Conservation (phyloP, 192 early-diverging fungal genomes). For the Entophlyctis helioformis region DNA sequence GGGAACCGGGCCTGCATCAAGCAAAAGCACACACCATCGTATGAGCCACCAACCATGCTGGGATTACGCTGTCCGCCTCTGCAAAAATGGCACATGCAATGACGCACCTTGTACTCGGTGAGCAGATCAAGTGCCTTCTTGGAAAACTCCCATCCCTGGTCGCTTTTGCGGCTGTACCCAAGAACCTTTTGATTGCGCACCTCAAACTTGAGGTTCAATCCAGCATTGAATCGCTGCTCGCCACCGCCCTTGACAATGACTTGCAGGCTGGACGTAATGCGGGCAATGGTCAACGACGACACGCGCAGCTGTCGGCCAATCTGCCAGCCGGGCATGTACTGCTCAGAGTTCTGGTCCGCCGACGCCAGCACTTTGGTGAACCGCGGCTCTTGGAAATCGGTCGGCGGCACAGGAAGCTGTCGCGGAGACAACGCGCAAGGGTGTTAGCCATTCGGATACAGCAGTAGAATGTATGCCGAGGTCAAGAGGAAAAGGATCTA, state of each 20-base stretch:
- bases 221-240: conserved; percentile 56
- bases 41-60: no score
- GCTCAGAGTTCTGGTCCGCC: conserved; percentile 11
- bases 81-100: no score
- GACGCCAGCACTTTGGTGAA: conserved; percentile 22
- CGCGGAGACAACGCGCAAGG: no score
- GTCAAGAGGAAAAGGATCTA: no score
- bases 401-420: no score
- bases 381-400: no score
- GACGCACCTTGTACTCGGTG: conserved; percentile 48
- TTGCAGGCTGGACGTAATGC: conserved; percentile 70
- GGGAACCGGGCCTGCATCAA: conserved; percentile 37
- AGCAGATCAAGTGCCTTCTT: conserved; percentile 66
- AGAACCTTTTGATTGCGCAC: conserved; percentile 71
- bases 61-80: no score
- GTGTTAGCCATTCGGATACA: no score
- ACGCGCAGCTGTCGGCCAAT: conserved; percentile 59
- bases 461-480: no score
- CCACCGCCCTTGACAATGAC: conserved; percentile 45
- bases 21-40: background rate
- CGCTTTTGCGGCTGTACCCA: conserved; percentile 72
- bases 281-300: conserved; percentile 58
- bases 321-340: conserved; percentile 50
- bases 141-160: conserved; percentile 77
- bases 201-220: conserved; percentile 88